Conservation (phyloP, 139 green algal genomes). For the Desmodesmus armatus region DNA sequence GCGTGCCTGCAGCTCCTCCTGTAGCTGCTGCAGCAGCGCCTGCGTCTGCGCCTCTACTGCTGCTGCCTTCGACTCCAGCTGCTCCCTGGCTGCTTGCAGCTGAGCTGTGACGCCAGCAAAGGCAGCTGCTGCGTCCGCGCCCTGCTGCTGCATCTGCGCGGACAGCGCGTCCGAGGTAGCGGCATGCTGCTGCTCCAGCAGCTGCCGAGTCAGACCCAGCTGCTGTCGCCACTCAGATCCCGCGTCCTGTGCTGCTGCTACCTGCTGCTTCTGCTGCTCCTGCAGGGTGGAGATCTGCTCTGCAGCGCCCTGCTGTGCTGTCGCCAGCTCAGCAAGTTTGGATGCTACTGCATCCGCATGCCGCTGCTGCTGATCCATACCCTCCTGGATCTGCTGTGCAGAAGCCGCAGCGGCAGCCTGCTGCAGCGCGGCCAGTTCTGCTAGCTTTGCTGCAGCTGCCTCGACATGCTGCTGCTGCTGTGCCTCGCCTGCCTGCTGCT, state of each 20-base stretch:
- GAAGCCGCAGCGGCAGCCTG: neutral
- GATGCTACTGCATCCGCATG: neutral
- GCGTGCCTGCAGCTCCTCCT: conserved; percentile 15
- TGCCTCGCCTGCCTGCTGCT: neutral
- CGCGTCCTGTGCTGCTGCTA: conserved; percentile 7
- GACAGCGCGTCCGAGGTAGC: neutral
- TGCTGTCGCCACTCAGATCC: conserved; percentile 3
- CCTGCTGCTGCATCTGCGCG: neutral
- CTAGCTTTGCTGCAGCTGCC: neutral
- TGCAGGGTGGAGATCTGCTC: neutral
- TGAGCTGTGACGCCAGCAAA: too few species aligned
- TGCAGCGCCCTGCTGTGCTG: neutral
- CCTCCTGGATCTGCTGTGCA: conserved; percentile 10
- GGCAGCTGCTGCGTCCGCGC: too few species aligned
- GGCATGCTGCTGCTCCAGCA: neutral
- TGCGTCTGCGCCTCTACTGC: conserved; percentile 16
- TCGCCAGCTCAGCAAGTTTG: neutral
- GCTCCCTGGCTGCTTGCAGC: neutral
- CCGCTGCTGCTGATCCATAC: conserved; percentile 19
- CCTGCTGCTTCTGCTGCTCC: neutral
- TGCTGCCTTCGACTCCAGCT: neutral
- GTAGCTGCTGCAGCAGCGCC: neutral
- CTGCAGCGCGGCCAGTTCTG: neutral
- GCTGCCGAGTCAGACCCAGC: conserved; percentile 8
- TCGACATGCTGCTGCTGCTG: neutral